A percentile compares a stretch with the other conserved stretches of the same genome.
Evolutionary conservation across 768 basidiomycete genomes (phyloP).

Genomic region (Leccinum fibrillosum): DNA sequence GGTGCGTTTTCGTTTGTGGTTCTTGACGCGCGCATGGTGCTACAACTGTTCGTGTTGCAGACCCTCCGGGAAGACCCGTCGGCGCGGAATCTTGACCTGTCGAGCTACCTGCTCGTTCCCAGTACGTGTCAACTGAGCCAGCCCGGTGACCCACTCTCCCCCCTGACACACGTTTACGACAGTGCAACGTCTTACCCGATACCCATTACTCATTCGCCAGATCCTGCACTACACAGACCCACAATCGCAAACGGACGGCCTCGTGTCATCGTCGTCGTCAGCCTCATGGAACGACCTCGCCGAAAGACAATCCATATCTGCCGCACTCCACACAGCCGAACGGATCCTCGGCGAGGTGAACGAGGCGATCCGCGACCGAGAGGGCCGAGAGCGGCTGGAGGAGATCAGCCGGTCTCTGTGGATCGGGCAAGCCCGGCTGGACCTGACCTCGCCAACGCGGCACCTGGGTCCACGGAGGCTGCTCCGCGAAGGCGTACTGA

Average conservation of each 20-base stretch:
- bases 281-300: conserved; percentile 24
- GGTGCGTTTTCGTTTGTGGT: conserved; percentile 36
- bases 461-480: conserved; percentile 79
- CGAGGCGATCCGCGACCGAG: conserved; percentile 81
- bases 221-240: conserved; percentile 77
- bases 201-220: conserved; percentile 86
- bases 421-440: conserved; percentile 85
- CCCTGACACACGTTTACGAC: neutral
- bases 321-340: conserved; percentile 64
- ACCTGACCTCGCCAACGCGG: conserved; percentile 87
- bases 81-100: conserved; percentile 80
- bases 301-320: conserved; percentile 54
- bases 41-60: conserved; percentile 35
- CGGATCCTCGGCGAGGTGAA: conserved; percentile 78
- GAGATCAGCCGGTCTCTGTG: conserved; percentile 77
- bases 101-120: conserved; percentile 88
- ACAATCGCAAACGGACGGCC: conserved; percentile 22
- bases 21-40: neutral
- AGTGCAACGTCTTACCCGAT: conserved; percentile 97
- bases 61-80: conserved; percentile 72
- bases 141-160: neutral
- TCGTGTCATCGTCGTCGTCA: neutral
- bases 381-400: conserved; percentile 73
- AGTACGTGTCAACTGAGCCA: conserved; percentile 47
- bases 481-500: conserved; percentile 71